Evolutionary conservation across 495 filamentous ascomycete species (phyloP).

Genomic region (Umbilicaria muhlenbergii): DNA sequence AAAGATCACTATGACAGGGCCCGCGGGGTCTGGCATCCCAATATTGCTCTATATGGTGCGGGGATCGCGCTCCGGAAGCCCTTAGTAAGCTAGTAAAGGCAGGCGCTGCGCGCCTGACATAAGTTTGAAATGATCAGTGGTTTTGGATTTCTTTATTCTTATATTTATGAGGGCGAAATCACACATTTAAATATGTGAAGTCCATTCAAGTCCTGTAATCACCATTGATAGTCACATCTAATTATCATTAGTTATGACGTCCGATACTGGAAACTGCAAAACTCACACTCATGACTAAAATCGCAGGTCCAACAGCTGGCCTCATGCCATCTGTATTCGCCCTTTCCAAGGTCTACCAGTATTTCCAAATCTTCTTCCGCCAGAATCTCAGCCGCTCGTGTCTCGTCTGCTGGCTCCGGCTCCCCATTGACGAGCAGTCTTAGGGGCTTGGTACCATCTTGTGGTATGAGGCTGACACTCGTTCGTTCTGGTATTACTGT

Average conservation of each 20-base stretch:
- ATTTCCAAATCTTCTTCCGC: conserved; percentile 80
- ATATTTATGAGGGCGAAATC: too few relatives aligned
- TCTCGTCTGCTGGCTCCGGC: conserved; percentile 72
- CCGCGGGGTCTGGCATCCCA: too few relatives aligned
- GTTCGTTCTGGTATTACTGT: conserved; percentile 66
- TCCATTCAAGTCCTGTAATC: conserved; percentile 61
- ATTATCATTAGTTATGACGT: too few relatives aligned
- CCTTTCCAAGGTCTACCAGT: conserved; percentile 46
- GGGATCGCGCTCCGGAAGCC: too few relatives aligned
- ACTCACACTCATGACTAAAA: conserved; percentile 79
- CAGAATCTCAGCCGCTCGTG: conserved; percentile 69
- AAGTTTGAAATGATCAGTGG: conserved; percentile 27
- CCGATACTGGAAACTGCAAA: neutral
- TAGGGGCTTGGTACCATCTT: conserved; percentile 64
- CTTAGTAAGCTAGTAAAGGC: too few relatives aligned
- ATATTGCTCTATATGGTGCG: too few relatives aligned
- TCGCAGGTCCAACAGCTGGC: conserved; percentile 92
- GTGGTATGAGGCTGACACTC: conserved; percentile 81
- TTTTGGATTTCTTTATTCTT: conserved; percentile 13
- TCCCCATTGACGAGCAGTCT: conserved; percentile 82
- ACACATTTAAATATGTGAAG: too few relatives aligned
- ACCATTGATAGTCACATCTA: conserved; percentile 73
- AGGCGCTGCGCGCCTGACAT: too few relatives aligned
- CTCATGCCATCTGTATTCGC: conserved; percentile 32
- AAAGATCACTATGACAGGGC: too few relatives aligned